Conservation (phyloP, 2,329 filamentous ascomycete species). For the Clonostachys solani region DNA sequence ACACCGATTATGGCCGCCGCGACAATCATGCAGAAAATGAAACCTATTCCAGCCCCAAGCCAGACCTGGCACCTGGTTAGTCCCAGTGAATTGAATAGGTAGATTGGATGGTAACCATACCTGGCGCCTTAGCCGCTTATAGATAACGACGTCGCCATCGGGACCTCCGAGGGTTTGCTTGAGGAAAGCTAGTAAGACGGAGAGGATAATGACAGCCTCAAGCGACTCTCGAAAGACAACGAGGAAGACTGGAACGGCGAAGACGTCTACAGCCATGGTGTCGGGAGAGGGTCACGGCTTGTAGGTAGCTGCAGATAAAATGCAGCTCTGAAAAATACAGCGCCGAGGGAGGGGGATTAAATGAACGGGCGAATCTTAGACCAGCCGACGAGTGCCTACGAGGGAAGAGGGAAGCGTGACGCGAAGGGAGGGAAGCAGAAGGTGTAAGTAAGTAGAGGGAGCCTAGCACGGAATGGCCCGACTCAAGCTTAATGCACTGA, state of each 20-base stretch:
- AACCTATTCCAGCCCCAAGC: slow-evolving; percentile 58
- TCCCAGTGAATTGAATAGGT: slow-evolving; percentile 24
- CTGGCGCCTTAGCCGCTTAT: slow-evolving; percentile 61
- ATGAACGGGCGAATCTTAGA: too few relatives aligned
- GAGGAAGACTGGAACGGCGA: slow-evolving; percentile 80
- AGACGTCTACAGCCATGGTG: slow-evolving; percentile 62
- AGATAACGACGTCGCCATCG: slow-evolving; percentile 48
- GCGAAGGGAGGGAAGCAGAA: too few relatives aligned
- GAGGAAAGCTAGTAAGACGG: slow-evolving; percentile 72
- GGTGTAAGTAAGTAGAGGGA: too few relatives aligned
- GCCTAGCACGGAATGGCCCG: not conserved
- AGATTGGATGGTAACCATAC: slow-evolving; percentile 19
- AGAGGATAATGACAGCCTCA: slow-evolving; percentile 80
- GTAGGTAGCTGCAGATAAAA: too few relatives aligned
- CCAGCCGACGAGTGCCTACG: too few relatives aligned
- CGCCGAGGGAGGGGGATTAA: too few relatives aligned
- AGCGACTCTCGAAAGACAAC: slow-evolving; percentile 83
- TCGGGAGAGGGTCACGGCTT: not conserved
- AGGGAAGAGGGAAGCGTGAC: too few relatives aligned
- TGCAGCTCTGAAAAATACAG: too few relatives aligned
- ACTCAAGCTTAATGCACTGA: too few relatives aligned
- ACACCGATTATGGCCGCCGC: slow-evolving; percentile 63
- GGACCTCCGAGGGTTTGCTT: slow-evolving; percentile 66
- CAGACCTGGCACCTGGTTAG: slow-evolving; percentile 37
- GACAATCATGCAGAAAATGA: slow-evolving; percentile 58